Evolutionary conservation across 2,329 filamentous ascomycete genomes (phyloP), one percentile per base, ranked within the genome.

Genomic region (Bipolaris gigantea): DNA sequence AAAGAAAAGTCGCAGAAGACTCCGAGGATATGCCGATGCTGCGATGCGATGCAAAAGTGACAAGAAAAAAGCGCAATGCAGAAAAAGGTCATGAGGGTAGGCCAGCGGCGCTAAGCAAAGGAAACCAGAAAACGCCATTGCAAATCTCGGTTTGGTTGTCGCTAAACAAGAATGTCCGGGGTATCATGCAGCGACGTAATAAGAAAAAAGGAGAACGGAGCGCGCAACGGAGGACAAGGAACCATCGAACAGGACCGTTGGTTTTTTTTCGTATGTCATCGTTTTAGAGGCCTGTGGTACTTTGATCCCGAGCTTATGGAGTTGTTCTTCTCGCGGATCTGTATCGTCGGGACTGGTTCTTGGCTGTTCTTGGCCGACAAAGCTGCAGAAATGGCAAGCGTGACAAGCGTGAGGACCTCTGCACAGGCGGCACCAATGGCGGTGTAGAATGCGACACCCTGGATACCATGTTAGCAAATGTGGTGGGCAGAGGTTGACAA

Each of bases 361-460:
- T 66, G 62, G 38, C 61, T 48, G 35, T 61, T 49, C 36, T 68
- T 70, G 33, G 61, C 63, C 18, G 70, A 65, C 33, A 58, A 52
- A 43, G 67, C 60, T 41, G 71, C 65, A 9, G 69, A 69, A 21
- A 71, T 56, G 50, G 63, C 67, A 50, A 73, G 69, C 18, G 69
- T 72, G 45, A 67, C 40, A 52, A 73, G 69, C 2, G 67, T 72
- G 33, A 70, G 50, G 40, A 65, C 50, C 53, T 73, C 71, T 15
- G 70, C 67, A 33, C 50, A 57, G 33, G 69, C 67, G 42, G 71
- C 71, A 54, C 65, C 67, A 23, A 71, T 64, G 36, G 71, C 70
- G n/a, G 67, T 65, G 59, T 72, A 73, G 64, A 73, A 72, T 36
- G 71, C 71, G 39, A 72, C 57, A 32, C 64, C 69, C 71, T 73